Base-by-base conservation (phyloP, 768 basidiomycete species). In the Leccinum variicolor region DNA sequence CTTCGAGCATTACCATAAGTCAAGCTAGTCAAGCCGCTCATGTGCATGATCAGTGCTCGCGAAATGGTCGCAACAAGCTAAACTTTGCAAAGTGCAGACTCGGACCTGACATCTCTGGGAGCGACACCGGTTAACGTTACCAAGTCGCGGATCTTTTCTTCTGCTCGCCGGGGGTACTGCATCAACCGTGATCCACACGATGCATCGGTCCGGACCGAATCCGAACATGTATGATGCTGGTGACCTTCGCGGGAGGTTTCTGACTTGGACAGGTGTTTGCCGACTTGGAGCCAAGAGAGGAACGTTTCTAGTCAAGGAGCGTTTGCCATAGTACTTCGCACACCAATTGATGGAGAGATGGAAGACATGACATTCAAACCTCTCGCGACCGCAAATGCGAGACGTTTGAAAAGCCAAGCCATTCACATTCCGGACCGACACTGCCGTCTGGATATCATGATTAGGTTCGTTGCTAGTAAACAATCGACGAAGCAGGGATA, bases 371-470 rank as follows among this genome's bases (percentile, higher is more conserved):
- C n/a, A 43, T 43, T 34, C 34, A 14, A 25, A 55, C 19, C 41
- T 25, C 14, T 10, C 5, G 53, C 17, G 7, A 19, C 26, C 19
- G n/a, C 11, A 7, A 26, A 10, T 29, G 48, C 17, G 23, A 8
- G 3, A 25, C 10, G 19, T 25, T 31, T 19, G 31, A 29, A 15
- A 5, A 43, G 41, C 19, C 19, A 5, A 43, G n/a, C 11, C 19
- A 9, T 39, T 46, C 57, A 51, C 31, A 46, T 34, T 50, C 57
- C 41, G 41, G 41, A 43, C 41, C 41, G 19, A 43, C 17, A n/a
- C 39, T 39, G 3, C 39, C n/a, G 41, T 66, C 53, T 45, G 41
- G 61, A 61, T 56, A 58, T 67, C 62, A 67, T 58, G 10, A 60
- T 53, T 50, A 34, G 52, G 51, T 48, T 62, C 48, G 36, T 66